Conservation (phyloP, 2,329 filamentous ascomycete species). For the Ophiostoma populinum region DNA sequence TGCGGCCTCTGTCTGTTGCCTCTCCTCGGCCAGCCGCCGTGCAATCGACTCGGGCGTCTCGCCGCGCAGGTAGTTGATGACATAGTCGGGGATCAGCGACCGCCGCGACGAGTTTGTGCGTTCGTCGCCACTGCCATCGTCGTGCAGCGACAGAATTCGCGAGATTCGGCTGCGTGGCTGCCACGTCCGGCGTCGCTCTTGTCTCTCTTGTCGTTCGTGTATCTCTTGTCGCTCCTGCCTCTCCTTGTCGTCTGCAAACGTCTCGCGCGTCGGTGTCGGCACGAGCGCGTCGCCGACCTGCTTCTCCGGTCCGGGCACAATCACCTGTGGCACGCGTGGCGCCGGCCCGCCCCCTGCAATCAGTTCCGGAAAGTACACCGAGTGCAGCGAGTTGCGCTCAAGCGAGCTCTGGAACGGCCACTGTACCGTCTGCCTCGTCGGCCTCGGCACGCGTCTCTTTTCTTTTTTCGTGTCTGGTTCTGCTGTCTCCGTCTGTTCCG, state of each 20-base stretch:
- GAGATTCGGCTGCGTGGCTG: conserved; percentile 10
- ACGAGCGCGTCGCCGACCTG: background rate
- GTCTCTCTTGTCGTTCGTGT: conserved; percentile 2
- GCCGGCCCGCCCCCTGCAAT: background rate
- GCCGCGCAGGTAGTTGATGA: conserved; percentile 35
- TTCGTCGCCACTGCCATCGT: conserved; percentile 6
- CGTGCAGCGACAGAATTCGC: conserved; percentile 10
- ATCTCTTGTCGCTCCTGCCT: background rate
- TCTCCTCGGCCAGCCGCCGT: conserved; percentile 16
- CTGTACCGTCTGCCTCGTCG: conserved; percentile 16
- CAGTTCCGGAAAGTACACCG: too few species aligned
- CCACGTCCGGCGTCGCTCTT: conserved; percentile 14
- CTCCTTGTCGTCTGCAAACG: background rate
- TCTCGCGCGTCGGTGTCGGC: background rate
- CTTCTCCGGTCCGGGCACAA: background rate
- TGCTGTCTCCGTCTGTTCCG: too few species aligned
- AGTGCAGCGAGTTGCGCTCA: conserved; percentile 11
- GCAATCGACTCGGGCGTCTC: conserved; percentile 37
- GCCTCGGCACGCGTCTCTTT: too few species aligned
- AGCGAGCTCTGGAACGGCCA: conserved; percentile 20
- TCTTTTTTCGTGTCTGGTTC: too few species aligned
- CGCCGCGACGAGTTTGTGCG: conserved; percentile 18
- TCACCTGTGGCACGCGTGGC: background rate
- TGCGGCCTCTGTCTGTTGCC: background rate
- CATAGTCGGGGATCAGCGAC: conserved; percentile 36